Evolutionary conservation across 1,284 basidiomycete species (phyloP).

Genomic region (Entoloma clypeatum): DNA sequence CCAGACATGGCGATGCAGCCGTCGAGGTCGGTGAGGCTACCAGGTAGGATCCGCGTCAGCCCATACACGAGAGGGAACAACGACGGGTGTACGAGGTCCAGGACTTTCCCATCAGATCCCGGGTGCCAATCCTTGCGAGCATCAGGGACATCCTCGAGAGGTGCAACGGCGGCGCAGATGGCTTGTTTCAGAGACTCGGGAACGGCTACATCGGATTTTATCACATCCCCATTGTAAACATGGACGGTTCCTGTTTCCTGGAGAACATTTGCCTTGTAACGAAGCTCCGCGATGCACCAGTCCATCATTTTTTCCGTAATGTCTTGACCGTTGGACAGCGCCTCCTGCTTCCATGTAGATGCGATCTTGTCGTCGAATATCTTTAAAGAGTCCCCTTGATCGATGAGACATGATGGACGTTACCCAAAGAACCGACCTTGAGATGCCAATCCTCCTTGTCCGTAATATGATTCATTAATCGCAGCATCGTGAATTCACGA

Average conservation of each 20-base stretch:
- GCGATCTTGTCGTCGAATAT: too few relatives aligned
- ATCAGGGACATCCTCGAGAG: slow-evolving; percentile 35
- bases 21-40: slow-evolving; percentile 11
- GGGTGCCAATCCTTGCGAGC: slow-evolving; percentile 42
- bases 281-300: slow-evolving; percentile 21
- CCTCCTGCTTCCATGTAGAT: too few relatives aligned
- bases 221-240: slow-evolving; percentile 24
- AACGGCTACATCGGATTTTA: slow-evolving; percentile 27
- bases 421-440: slow-evolving; percentile 16
- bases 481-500: slow-evolving; percentile 25
- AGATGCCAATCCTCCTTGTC: slow-evolving; percentile 24
- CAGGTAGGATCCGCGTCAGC: slow-evolving; percentile 14
- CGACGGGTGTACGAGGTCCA: slow-evolving; percentile 42
- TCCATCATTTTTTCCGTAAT: slow-evolving; percentile 18
- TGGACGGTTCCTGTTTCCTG: slow-evolving; percentile 11
- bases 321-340: too few relatives aligned
- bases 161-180: slow-evolving; percentile 19
- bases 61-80: slow-evolving; percentile 38
- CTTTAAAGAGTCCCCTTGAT: too few relatives aligned
- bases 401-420: too few relatives aligned
- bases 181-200: slow-evolving; percentile 13
- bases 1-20: slow-evolving; percentile 18
- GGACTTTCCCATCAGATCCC: slow-evolving; percentile 36
- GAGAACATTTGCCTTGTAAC: slow-evolving; percentile 17
- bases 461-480: slow-evolving; percentile 25